phyloP scores from a whole-genome alignment of 192 early-diverging fungal genomes.

The Phycomyces blakesleeanus region DNA sequence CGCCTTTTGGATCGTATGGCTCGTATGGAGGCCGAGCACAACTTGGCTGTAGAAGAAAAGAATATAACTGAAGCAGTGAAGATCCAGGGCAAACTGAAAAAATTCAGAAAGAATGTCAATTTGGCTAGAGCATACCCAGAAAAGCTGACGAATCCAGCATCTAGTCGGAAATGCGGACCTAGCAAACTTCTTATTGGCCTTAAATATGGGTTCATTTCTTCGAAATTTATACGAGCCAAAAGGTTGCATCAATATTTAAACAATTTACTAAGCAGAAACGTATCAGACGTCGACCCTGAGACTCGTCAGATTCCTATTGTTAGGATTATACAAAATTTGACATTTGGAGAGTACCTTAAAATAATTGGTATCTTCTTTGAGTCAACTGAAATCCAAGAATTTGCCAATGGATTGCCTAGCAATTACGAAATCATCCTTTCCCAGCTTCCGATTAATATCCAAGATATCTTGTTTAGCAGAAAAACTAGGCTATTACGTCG shows the following conservation, averaged over 20 bases:
- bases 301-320: too few relatives aligned
- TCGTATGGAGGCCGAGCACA: slow-evolving; percentile 9
- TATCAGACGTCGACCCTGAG: too few relatives aligned
- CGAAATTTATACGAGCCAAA: slow-evolving; percentile 19
- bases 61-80: not conserved
- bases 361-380: too few relatives aligned
- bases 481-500: too few relatives aligned
- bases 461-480: too few relatives aligned
- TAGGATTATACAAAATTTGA: too few relatives aligned
- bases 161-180: not conserved
- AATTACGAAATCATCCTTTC: too few relatives aligned
- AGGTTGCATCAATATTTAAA: slow-evolving; percentile 16
- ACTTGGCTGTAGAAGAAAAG: not conserved
- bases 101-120: slow-evolving; percentile 5
- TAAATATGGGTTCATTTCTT: slow-evolving; percentile 16
- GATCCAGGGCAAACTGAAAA: not conserved
- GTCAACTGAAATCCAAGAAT: too few relatives aligned
- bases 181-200: slow-evolving; percentile 4
- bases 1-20: slow-evolving; percentile 2
- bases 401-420: too few relatives aligned
- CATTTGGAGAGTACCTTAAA: too few relatives aligned
- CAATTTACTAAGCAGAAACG: not conserved
- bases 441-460: too few relatives aligned
- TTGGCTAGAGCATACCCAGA: not conserved
- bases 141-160: not conserved